Evolutionary conservation across 1,284 basidiomycete genomes (phyloP).

Genomic region (Apiotrichum gracile): DNA sequence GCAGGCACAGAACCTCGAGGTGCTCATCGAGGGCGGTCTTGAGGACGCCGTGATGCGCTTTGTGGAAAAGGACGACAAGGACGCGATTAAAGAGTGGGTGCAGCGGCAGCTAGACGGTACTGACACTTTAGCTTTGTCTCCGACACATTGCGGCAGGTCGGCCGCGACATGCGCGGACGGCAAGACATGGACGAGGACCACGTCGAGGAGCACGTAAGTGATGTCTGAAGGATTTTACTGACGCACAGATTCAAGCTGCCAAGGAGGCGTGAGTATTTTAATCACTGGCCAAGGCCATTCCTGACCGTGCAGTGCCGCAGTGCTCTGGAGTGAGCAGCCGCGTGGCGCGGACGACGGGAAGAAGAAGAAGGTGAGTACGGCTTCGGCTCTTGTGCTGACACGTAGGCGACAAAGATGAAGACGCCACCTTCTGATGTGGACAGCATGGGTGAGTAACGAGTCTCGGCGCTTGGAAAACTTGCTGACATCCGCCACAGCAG

Average conservation of each 20-base stretch:
- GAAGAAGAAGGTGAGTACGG: slow-evolving; percentile 41
- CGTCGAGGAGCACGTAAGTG: slow-evolving; percentile 10
- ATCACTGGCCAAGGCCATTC: slow-evolving; percentile 29
- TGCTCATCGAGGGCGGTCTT: slow-evolving; percentile 79
- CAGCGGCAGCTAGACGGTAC: neutral
- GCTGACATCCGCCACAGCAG: slow-evolving; percentile 14
- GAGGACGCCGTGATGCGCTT: slow-evolving; percentile 85
- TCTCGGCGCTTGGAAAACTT: neutral
- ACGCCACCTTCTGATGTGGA: slow-evolving; percentile 59
- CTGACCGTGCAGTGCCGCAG: neutral
- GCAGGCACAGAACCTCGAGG: slow-evolving; percentile 77
- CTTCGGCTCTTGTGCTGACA: neutral
- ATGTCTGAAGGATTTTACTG: neutral
- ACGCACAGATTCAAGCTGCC: neutral
- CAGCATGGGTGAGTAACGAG: slow-evolving; percentile 62
- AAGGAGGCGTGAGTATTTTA: neutral
- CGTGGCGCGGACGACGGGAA: slow-evolving; percentile 1
- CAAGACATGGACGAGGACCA: slow-evolving; percentile 5
- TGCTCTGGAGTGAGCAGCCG: neutral
- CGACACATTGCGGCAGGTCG: slow-evolving; percentile 57
- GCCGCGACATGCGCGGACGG: slow-evolving; percentile 25
- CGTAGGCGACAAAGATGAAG: slow-evolving; percentile 49
- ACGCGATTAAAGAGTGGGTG: slow-evolving; percentile 73
- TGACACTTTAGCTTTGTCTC: slow-evolving; percentile 59
- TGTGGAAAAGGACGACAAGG: slow-evolving; percentile 90